These are phyloP conservation scores for Musa balbisiana DNA, from an alignment of 202 grass and related monocot species.

Conservation along the genomic window DNA sequence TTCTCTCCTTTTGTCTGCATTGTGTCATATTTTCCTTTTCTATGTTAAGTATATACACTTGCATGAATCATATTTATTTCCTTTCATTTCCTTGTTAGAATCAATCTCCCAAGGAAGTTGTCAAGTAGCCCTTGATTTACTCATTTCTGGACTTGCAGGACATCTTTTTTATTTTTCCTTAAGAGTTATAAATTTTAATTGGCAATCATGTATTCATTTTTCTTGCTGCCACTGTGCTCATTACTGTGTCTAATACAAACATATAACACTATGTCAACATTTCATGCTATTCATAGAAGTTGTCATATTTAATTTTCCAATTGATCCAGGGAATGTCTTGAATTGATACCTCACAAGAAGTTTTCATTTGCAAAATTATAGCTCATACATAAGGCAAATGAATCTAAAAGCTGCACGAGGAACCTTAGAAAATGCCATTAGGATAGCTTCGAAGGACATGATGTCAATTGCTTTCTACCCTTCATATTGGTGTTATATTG, in stretches of 20 bases:
- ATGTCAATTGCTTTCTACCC: too few species aligned
- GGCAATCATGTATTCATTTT: too few species aligned
- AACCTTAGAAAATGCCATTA: too few species aligned
- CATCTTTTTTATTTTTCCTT: neutral
- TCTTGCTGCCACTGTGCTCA: neutral
- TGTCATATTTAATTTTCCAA: neutral
- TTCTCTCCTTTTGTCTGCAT: neutral
- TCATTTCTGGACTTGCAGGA: neutral
- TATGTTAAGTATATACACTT: too few species aligned
- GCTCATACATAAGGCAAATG: slow-evolving; percentile 65
- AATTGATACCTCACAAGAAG: slow-evolving; percentile 74
- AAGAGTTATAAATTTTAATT: too few species aligned
- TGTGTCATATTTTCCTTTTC: neutral
- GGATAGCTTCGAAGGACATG: too few species aligned
- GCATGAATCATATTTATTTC: too few species aligned
- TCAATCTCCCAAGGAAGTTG: too few species aligned
- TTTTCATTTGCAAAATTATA: slow-evolving; percentile 71
- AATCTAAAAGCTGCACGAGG: slow-evolving; percentile 43
- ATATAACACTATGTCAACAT: neutral
- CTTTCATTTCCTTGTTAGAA: too few species aligned
- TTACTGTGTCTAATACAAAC: neutral
- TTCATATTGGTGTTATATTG: too few species aligned
- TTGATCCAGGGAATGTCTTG: slow-evolving; percentile 37
- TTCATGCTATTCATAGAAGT: neutral
- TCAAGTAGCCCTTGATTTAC: too few species aligned